phyloP scores from a whole-genome alignment of 768 basidiomycete species.

The Auricularia heimuer region DNA sequence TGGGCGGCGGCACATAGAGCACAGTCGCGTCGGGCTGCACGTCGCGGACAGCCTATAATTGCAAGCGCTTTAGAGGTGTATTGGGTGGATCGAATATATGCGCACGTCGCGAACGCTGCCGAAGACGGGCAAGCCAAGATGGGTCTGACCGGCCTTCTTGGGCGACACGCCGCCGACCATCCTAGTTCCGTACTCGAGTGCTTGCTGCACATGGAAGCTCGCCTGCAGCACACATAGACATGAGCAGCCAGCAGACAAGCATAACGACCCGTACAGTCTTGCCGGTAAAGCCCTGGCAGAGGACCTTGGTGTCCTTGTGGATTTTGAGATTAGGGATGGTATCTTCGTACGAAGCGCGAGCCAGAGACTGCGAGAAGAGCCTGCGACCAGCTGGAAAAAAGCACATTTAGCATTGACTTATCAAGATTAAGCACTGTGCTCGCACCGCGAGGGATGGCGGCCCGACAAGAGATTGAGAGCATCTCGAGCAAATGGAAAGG shows the following conservation, averaged over 20 bases:
- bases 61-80: slow-evolving; percentile 4
- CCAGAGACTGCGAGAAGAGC: slow-evolving; percentile 69
- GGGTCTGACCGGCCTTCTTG: slow-evolving; percentile 91
- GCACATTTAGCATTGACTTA: not conserved
- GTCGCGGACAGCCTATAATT: slow-evolving; percentile 68
- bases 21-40: slow-evolving; percentile 87
- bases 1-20: slow-evolving; percentile 96
- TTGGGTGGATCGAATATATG: not conserved
- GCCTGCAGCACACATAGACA: slow-evolving; percentile 35
- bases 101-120: slow-evolving; percentile 83
- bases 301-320: slow-evolving; percentile 88
- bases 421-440: not conserved
- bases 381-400: slow-evolving; percentile 28
- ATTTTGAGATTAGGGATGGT: slow-evolving; percentile 88
- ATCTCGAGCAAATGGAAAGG: not conserved
- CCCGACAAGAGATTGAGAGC: not conserved
- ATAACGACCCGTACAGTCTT: slow-evolving; percentile 64
- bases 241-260: not conserved
- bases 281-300: slow-evolving; percentile 86
- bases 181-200: slow-evolving; percentile 87
- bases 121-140: slow-evolving; percentile 92
- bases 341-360: slow-evolving; percentile 73
- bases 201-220: slow-evolving; percentile 93
- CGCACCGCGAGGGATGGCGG: not conserved
- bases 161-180: slow-evolving; percentile 98